Evolutionary conservation across 2,329 filamentous ascomycete species (phyloP).

Genomic region (Aspergillus fijiensis): DNA sequence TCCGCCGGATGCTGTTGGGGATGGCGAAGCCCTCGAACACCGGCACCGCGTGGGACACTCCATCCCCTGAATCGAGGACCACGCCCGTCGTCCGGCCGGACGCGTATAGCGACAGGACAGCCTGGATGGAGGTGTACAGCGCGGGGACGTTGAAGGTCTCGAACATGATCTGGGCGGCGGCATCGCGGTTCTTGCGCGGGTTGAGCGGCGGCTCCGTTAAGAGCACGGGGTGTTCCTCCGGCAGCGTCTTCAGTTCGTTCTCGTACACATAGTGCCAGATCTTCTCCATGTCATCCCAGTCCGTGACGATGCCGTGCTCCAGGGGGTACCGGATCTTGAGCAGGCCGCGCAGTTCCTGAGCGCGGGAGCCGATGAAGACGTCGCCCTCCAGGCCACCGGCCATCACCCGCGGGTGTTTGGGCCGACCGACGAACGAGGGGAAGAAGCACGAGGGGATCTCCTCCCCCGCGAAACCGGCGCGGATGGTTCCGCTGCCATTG

Average conservation of each 20-base stretch:
- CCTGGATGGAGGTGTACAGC: conserved; percentile 94
- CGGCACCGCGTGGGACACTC: conserved; percentile 93
- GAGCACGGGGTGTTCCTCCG: conserved; percentile 97
- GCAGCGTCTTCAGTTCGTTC: conserved; percentile 92
- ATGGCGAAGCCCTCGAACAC: conserved; percentile 98
- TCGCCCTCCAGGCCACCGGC: conserved; percentile 97
- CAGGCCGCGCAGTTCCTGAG: conserved; percentile 84
- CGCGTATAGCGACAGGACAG: conserved; percentile 91
- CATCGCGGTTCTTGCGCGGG: conserved; percentile 92
- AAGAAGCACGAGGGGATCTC: conserved; percentile 97
- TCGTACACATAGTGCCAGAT: conserved; percentile 99
- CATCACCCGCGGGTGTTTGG: conserved; percentile 90
- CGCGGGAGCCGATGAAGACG: conserved; percentile 91
- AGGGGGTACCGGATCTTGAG: conserved; percentile 95
- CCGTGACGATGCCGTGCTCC: conserved; percentile 96
- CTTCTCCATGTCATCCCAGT: conserved; percentile 99
- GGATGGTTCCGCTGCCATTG: conserved; percentile 96
- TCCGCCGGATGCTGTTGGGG: conserved; percentile 88
- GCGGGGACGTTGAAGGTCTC: conserved; percentile 98
- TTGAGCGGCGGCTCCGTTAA: conserved; percentile 95
- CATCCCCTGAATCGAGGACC: conserved; percentile 91
- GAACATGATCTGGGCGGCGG: conserved; percentile 94
- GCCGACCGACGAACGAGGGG: conserved; percentile 92
- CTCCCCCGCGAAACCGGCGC: conserved; percentile 94
- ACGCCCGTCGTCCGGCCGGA: conserved; percentile 95